Conservation (phyloP, 2,329 filamentous ascomycete species). For the Geosmithia flava region DNA sequence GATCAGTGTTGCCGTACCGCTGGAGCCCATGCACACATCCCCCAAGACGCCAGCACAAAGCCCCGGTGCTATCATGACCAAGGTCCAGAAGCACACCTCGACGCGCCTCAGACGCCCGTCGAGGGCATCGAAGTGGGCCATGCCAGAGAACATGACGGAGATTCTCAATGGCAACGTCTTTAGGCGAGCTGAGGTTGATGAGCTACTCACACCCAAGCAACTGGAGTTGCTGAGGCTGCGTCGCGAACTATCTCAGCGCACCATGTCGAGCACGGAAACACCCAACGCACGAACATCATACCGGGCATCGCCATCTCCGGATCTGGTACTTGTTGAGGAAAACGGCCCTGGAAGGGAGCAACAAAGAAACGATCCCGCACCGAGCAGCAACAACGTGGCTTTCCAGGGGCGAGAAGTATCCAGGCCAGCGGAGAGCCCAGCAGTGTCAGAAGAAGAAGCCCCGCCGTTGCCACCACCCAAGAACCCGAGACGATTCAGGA, state of each 20-base stretch:
- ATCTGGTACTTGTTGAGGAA: neutral
- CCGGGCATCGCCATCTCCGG: neutral
- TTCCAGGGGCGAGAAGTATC: neutral
- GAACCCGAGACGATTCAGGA: neutral
- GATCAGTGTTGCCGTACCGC: neutral
- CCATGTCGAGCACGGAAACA: neutral
- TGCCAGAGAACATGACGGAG: slow-evolving; percentile 45
- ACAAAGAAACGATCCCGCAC: neutral
- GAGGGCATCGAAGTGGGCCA: slow-evolving; percentile 31
- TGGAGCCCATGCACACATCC: neutral
- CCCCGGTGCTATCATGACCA: neutral
- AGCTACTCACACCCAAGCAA: slow-evolving; percentile 42
- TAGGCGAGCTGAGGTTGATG: slow-evolving; percentile 41
- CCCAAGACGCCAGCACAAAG: neutral
- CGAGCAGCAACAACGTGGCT: neutral
- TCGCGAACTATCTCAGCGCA: neutral
- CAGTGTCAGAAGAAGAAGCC: neutral
- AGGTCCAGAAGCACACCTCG: slow-evolving; percentile 2
- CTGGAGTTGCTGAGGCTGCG: slow-evolving; percentile 31
- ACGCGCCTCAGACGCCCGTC: neutral
- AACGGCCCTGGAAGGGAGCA: neutral
- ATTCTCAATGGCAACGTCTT: slow-evolving; percentile 43
- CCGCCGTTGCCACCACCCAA: neutral
- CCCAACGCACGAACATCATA: neutral
- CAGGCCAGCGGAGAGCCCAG: neutral